phyloP scores from a whole-genome alignment of 164 flowering plant species.

The Pachysandra terminalis region DNA sequence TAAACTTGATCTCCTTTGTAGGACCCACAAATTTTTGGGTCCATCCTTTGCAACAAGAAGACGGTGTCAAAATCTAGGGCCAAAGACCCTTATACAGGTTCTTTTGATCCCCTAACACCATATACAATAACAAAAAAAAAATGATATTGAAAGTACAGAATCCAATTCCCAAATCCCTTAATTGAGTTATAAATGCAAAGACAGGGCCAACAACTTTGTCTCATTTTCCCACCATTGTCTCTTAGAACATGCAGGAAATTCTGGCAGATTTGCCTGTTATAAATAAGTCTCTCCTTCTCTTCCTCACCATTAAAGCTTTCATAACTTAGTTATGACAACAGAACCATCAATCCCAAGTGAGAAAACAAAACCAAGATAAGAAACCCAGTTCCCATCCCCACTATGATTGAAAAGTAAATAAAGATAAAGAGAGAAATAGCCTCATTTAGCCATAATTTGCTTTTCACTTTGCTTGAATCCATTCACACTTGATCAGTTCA shows the following conservation, averaged over 20 bases:
- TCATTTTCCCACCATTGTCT: conserved; percentile 59
- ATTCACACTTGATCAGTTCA: neutral
- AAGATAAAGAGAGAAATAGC: conserved; percentile 12
- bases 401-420: conserved; percentile 23
- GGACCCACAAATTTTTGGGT: too few relatives aligned
- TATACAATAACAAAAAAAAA: too few relatives aligned
- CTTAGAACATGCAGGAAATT: conserved; percentile 85
- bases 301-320: conserved; percentile 23
- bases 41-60: too few relatives aligned
- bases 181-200: conserved; percentile 21
- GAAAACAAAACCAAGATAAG: conserved; percentile 2
- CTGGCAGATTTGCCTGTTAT: conserved; percentile 42
- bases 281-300: conserved; percentile 15
- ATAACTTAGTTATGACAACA: conserved; percentile 13
- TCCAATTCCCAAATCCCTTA: conserved; percentile 7
- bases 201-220: conserved; percentile 48
- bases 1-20: too few relatives aligned
- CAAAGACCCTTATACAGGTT: too few relatives aligned
- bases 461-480: conserved; percentile 4
- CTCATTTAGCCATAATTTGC: neutral
- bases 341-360: conserved; percentile 10
- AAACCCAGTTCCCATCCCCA: conserved; percentile 12
- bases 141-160: conserved; percentile 12
- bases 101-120: too few relatives aligned
- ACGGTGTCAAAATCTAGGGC: too few relatives aligned